Evolutionary conservation across 2,329 filamentous ascomycete species (phyloP), one percentile per base, ranked within the genome.

Genomic region (Trichoderma atroviride): DNA sequence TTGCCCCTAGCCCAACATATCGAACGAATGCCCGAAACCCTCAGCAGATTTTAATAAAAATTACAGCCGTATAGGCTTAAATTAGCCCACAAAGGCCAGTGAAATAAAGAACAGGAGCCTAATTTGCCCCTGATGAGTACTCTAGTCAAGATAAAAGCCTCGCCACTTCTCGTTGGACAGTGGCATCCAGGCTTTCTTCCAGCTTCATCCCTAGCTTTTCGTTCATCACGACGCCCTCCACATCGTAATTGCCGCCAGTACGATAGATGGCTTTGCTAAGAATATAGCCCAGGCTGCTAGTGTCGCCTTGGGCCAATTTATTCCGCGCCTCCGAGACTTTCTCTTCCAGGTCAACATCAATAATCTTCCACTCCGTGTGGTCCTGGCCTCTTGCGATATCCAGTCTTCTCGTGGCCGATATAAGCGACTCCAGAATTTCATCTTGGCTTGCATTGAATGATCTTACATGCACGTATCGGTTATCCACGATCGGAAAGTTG

Each of bases 371-470:
- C 19, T 58, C 29, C 14, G 19, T 24, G n/a, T 43, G n/a, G 4
- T 66, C 53, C 19, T 9, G 27, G 5, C 47, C 53, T 7, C 29
- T 35, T 57, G 22, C 40, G 3, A 1, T 29, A 7, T 66, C 63
- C 19, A 50, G 10, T 4, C 29, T 11, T 55, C 9, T 19, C 7
- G 63, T 50, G 5, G 24, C 53, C 27, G 52, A 47, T 13, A 47
- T 29, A 31, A 58, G 63, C 22, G 63, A 57, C 7, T 66, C 10
- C 27, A 66, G 7, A 6, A 66, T 66, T n/a, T 58, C 53, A 22
- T 58, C 63, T 52, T 66, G 63, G 19, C 63, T 66, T 9, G 63
- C 63, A 35, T 66, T 58, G 55, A 66, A 66, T 3, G 53, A 66
- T 22, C 53, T 66, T 5, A 66, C 27, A 16, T 19, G 53, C 55